Evolutionary conservation across 805 yeast genomes (phyloP).

Genomic region (Candida ulmi): DNA sequence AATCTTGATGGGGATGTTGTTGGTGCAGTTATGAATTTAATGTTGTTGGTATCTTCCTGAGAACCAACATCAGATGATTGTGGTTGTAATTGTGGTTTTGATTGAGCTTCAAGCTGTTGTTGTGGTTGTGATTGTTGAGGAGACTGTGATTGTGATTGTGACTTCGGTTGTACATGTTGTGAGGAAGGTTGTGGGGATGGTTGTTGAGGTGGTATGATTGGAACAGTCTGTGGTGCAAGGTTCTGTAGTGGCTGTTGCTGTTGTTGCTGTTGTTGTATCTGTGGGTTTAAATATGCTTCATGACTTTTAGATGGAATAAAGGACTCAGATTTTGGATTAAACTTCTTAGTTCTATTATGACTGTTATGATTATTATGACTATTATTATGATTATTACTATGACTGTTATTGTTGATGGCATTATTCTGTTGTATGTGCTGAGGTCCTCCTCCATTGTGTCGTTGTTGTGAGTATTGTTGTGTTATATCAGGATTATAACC

Average conservation of each 20-base stretch:
- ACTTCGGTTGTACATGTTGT: too few species aligned
- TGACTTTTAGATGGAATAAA: conserved; percentile 6
- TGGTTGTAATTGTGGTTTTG: not conserved
- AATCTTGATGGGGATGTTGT: not conserved
- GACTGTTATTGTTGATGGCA: not conserved
- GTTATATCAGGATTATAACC: too few species aligned
- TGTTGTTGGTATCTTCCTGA: not conserved
- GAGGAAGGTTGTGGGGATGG: too few species aligned
- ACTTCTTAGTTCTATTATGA: not conserved
- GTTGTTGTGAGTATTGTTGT: not conserved
- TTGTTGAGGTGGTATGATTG: too few species aligned
- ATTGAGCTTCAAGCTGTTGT: not conserved
- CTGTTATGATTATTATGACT: not conserved
- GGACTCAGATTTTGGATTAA: not conserved
- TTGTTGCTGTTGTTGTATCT: too few species aligned
- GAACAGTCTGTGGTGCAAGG: too few species aligned
- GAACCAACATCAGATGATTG: not conserved
- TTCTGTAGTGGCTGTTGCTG: not conserved
- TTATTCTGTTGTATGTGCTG: not conserved
- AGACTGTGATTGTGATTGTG: too few species aligned
- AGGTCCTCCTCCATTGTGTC: not conserved
- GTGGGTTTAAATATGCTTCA: conserved; percentile 1
- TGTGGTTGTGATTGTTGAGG: not conserved
- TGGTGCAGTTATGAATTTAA: not conserved
- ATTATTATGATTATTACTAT: not conserved